Conservation (phyloP, 176 grass and related monocot species). For the Saccharum spontaneum region DNA sequence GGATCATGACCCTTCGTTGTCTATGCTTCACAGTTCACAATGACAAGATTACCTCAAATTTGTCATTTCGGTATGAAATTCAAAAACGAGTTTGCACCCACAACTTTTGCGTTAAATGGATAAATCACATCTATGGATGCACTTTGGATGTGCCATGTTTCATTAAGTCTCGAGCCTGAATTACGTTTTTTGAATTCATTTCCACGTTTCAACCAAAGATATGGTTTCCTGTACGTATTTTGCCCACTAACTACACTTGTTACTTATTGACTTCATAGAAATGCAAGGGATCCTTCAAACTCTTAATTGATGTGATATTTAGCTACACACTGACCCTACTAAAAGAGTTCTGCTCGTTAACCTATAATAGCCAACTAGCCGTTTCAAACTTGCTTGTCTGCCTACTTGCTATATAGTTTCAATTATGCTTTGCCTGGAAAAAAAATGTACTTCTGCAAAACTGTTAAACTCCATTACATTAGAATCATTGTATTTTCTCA, state of each 20-base stretch:
- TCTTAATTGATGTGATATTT: background rate
- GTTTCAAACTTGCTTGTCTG: background rate
- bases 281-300: background rate
- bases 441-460: background rate
- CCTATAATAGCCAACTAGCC: too few relatives aligned
- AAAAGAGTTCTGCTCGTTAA: background rate
- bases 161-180: background rate
- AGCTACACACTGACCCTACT: background rate
- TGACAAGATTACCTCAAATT: background rate
- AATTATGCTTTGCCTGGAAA: background rate
- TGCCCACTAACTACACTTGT: background rate
- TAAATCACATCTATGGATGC: too few relatives aligned
- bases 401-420: background rate
- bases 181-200: background rate
- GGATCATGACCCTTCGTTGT: background rate
- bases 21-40: background rate
- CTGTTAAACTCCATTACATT: background rate
- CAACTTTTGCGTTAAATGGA: background rate
- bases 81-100: background rate
- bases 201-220: background rate
- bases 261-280: background rate
- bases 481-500: background rate
- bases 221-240: background rate
- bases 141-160: background rate
- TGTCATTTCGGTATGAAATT: background rate